Evolutionary conservation across 208 protist species (phyloP).

Genomic region (Trypanosoma boissoni): DNA sequence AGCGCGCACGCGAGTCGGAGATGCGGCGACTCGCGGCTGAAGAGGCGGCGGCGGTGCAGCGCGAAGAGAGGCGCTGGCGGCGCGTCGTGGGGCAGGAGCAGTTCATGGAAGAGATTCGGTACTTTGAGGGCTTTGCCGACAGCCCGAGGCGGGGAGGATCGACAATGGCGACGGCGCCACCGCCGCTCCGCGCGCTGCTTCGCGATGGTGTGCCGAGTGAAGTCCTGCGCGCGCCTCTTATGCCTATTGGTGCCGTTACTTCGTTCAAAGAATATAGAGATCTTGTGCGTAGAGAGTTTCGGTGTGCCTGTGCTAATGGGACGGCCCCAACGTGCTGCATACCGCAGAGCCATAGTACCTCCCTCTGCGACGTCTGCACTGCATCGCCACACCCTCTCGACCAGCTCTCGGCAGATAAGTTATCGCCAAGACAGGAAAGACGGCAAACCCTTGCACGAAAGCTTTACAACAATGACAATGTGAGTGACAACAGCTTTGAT

Average conservation of each 20-base stretch:
- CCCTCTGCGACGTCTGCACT: slow-evolving; percentile 2
- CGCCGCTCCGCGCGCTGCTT: slow-evolving; percentile 6
- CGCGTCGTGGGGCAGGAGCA: slow-evolving; percentile 7
- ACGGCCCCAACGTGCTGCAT: not conserved
- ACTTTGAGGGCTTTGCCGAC: slow-evolving; percentile 1
- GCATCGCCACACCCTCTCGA: not conserved
- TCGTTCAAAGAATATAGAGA: slow-evolving; percentile 20
- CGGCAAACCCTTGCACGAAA: not conserved
- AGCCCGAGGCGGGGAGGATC: not conserved
- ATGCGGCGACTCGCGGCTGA: slow-evolving; percentile 3
- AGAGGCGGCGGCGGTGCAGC: not conserved
- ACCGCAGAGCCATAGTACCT: not conserved
- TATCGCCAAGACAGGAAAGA: too few species aligned
- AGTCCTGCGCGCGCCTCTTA: slow-evolving; percentile 5
- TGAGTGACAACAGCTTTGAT: slow-evolving; percentile 24
- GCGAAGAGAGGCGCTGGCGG: slow-evolving; percentile 13
- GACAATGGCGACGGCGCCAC: too few species aligned
- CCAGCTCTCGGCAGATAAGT: too few species aligned
- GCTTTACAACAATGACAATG: slow-evolving; percentile 6
- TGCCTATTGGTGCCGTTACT: slow-evolving; percentile 8
- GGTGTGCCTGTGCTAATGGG: not conserved
- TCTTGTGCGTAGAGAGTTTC: slow-evolving; percentile 14
- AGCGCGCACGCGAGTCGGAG: slow-evolving; percentile 3
- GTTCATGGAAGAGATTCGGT: slow-evolving; percentile 16
- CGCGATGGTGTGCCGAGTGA: slow-evolving; percentile 8